Evolutionary conservation across 768 basidiomycete species (phyloP).

Genomic region (Lepiota subincarnata): DNA sequence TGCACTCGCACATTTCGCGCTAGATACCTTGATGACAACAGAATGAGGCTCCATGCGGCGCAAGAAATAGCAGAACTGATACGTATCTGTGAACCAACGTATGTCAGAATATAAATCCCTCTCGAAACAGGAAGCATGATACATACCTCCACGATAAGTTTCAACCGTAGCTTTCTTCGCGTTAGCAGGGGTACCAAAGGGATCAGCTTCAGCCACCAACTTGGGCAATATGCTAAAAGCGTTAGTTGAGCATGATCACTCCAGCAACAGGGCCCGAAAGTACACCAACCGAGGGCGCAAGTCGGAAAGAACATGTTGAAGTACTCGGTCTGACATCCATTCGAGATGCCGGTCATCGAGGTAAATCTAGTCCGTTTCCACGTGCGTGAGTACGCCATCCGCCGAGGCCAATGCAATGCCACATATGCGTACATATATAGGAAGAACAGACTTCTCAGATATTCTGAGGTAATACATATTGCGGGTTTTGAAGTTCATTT

Average conservation of each 20-base stretch:
- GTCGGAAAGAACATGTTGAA: conserved; percentile 80
- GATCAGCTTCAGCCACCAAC: conserved; percentile 54
- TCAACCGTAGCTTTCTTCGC: conserved; percentile 70
- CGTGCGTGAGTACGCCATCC: neutral
- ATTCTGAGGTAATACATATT: conserved; percentile 84
- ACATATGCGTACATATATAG: conserved; percentile 57
- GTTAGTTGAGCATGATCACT: neutral
- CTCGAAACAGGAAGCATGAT: conserved; percentile 3
- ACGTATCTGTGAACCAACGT: conserved; percentile 50
- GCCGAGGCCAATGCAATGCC: conserved; percentile 8
- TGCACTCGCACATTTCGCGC: neutral
- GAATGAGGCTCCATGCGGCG: conserved; percentile 80
- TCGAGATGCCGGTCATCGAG: conserved; percentile 83
- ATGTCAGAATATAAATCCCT: neutral
- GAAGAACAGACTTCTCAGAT: conserved; percentile 67
- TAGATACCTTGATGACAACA: conserved; percentile 70
- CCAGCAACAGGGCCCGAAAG: neutral
- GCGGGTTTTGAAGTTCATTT: conserved; percentile 67
- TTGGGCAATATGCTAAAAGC: conserved; percentile 58
- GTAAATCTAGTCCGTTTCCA: conserved; percentile 50
- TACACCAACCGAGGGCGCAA: conserved; percentile 59
- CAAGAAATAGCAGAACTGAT: conserved; percentile 91
- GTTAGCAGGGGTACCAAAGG: conserved; percentile 36
- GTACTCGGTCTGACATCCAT: conserved; percentile 85
- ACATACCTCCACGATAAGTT: conserved; percentile 78